These are phyloP conservation scores for Cyclotella distinguenda DNA, from an alignment of 108 stramenopile species.

Conservation along the genomic window DNA sequence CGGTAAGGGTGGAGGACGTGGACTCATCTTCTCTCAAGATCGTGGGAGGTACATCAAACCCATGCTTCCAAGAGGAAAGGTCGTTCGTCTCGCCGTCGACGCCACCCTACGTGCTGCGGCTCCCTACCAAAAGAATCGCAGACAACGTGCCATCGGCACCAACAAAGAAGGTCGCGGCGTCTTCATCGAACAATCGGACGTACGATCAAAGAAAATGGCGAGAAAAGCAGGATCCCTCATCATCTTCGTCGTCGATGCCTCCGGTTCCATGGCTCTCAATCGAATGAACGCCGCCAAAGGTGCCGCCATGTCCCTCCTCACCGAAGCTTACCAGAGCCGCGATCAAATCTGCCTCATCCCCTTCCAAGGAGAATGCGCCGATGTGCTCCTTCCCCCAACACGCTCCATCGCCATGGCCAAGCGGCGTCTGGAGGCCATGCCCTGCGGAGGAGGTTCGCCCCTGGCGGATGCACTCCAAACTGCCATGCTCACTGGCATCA, in stretches of 20 bases:
- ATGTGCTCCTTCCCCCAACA: conserved; percentile 95
- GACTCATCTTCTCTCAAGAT: conserved; percentile 94
- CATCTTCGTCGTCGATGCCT: conserved; percentile 95
- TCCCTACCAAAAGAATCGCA: conserved; percentile 89
- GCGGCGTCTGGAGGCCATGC: conserved; percentile 94
- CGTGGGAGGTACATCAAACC: conserved; percentile 98
- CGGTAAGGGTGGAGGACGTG: conserved; percentile 95
- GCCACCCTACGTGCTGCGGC: conserved; percentile 95
- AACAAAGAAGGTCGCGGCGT: conserved; percentile 80
- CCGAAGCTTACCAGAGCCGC: conserved; percentile 96
- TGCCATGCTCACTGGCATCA: conserved; percentile 90
- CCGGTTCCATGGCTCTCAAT: conserved; percentile 97
- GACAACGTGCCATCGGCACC: conserved; percentile 74
- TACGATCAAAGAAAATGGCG: conserved; percentile 95
- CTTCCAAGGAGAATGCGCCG: conserved; percentile 94
- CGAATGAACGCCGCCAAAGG: conserved; percentile 99
- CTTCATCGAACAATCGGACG: conserved; percentile 87
- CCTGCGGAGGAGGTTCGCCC: conserved; percentile 96
- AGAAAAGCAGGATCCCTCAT: conserved; percentile 96
- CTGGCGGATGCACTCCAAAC: conserved; percentile 88
- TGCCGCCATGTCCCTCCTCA: conserved; percentile 91
- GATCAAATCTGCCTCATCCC: conserved; percentile 94
- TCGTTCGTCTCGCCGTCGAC: conserved; percentile 85
- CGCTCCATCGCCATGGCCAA: conserved; percentile 93
- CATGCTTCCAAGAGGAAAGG: conserved; percentile 96